Evolutionary conservation across 2,329 filamentous ascomycete species (phyloP).

Genomic region (Ascochyta lentis): DNA sequence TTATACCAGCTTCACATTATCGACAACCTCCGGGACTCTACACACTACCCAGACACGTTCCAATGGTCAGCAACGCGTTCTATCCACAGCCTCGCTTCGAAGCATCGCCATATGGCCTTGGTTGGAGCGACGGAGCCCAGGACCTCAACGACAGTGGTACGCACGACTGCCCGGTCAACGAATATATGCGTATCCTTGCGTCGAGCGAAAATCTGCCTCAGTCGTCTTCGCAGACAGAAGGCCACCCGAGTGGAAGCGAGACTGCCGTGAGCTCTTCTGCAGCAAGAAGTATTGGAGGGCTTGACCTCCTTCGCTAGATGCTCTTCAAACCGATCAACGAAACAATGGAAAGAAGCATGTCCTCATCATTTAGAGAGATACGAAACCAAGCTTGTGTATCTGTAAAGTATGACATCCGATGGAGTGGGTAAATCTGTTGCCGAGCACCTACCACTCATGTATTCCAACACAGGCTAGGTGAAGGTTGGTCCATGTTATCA

Average conservation of each 20-base stretch:
- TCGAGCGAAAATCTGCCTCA: constrained; percentile 15
- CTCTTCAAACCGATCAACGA: not conserved
- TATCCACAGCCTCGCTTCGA: constrained; percentile 7
- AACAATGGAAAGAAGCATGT: too few relatives aligned
- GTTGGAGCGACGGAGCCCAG: constrained; percentile 12
- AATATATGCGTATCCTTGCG: constrained; percentile 15
- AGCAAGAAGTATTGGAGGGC: not conserved
- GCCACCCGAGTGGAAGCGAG: not conserved
- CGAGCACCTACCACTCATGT: too few relatives aligned
- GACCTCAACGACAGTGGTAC: not conserved
- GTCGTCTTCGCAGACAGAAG: not conserved
- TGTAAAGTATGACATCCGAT: too few relatives aligned
- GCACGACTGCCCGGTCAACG: not conserved
- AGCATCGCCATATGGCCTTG: constrained; percentile 23
- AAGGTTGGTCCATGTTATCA: too few relatives aligned
- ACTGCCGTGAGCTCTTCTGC: not conserved
- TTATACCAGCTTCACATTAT: constrained; percentile 27
- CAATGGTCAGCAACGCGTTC: constrained; percentile 15
- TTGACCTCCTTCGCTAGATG: constrained; percentile 3
- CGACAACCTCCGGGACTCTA: not conserved
- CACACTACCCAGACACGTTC: not conserved
- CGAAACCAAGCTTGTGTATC: too few relatives aligned
- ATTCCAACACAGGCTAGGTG: too few relatives aligned
- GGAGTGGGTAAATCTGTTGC: too few relatives aligned
- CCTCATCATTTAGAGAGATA: too few relatives aligned